Percentiles rank a stretch among this genome's conserved stretches.
Evolutionary conservation across 2,329 filamentous ascomycete species (phyloP).

Genomic region (Madurella fahalii): DNA sequence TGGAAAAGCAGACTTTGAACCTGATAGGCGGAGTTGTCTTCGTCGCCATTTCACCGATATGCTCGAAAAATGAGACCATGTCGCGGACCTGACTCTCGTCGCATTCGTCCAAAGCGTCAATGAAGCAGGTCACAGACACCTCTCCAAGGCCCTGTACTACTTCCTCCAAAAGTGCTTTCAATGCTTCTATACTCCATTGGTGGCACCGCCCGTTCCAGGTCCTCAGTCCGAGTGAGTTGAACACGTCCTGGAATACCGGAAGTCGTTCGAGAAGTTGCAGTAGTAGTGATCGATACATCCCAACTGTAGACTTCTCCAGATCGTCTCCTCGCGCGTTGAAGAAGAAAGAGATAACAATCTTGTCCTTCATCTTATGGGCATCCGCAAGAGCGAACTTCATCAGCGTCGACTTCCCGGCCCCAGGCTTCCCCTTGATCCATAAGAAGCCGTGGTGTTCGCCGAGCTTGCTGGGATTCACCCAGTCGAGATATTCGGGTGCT

Average conservation of each 20-base stretch:
- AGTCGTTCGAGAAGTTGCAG: conserved; percentile 7
- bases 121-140: conserved; percentile 2
- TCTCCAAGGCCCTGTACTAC: neutral
- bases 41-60: neutral
- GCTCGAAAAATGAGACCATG: conserved; percentile 15
- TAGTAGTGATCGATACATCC: conserved; percentile 20
- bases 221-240: neutral
- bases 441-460: conserved; percentile 14
- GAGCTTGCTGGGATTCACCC: conserved; percentile 31
- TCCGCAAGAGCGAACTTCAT: conserved; percentile 20
- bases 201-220: neutral
- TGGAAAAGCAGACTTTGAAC: conserved; percentile 8
- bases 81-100: conserved; percentile 12
- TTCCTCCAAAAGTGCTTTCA: conserved; percentile 3
- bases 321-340: conserved; percentile 17
- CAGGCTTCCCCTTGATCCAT: conserved; percentile 22
- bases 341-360: conserved; percentile 12
- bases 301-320: conserved; percentile 11
- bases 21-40: neutral
- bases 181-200: neutral
- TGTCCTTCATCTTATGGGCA: neutral
- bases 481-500: conserved; percentile 33
- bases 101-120: conserved; percentile 25
- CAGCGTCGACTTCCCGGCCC: conserved; percentile 20
- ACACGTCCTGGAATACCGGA: neutral